Conservation (phyloP, 345 rosid species). For the Conringia planisiliqua region DNA sequence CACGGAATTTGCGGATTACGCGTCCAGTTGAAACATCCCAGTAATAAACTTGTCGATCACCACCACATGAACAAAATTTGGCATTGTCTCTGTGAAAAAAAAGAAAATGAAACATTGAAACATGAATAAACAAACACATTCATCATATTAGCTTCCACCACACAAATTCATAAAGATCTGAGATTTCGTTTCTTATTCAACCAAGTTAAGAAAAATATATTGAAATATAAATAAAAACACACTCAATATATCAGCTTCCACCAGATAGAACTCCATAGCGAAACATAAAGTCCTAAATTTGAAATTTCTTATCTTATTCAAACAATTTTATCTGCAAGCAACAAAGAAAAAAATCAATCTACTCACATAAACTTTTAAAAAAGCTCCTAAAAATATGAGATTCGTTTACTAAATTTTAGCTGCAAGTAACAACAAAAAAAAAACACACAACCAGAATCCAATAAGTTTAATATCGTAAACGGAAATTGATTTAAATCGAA, state of each 20-base stretch:
- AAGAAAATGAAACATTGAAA: too few species aligned
- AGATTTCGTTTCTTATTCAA: neutral
- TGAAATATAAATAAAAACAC: neutral
- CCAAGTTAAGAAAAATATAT: neutral
- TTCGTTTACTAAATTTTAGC: neutral
- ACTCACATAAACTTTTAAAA: neutral
- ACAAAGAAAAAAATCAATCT: neutral
- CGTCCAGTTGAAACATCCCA: conserved; percentile 97
- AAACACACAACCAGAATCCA: neutral
- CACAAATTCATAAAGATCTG: neutral
- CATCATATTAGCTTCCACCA: neutral
- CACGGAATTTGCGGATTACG: conserved; percentile 88
- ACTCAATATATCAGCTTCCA: neutral
- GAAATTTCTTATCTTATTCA: neutral
- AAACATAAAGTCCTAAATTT: neutral
- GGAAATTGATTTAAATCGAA: neutral
- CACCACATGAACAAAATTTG: conserved; percentile 86
- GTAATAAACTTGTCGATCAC: conserved; percentile 87
- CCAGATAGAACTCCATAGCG: too few species aligned
- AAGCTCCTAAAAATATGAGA: neutral
- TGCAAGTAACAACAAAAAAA: neutral
- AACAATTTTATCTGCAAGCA: too few species aligned
- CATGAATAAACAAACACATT: neutral
- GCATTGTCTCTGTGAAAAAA: conserved; percentile 61
- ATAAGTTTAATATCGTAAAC: neutral